Evolutionary conservation across 106 monocot species (phyloP).

Genomic region (Allium fistulosum): DNA sequence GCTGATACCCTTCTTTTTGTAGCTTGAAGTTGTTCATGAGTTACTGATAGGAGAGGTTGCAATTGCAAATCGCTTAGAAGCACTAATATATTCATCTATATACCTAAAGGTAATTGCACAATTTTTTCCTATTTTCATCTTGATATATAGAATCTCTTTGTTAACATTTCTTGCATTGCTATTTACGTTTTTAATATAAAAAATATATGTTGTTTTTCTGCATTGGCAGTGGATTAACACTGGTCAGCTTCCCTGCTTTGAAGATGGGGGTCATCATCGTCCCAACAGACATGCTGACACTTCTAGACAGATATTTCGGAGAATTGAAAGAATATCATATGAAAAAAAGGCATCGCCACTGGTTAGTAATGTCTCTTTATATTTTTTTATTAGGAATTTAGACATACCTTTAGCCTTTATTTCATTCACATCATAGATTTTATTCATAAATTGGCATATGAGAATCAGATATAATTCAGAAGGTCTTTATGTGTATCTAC

Average conservation of each 20-base stretch:
- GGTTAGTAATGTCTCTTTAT: conserved; percentile 22
- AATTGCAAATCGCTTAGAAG: conserved; percentile 37
- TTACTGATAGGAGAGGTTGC: conserved; percentile 31
- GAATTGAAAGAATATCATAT: conserved; percentile 64
- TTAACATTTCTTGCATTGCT: too few species aligned
- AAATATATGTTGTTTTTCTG: neutral
- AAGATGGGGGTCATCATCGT: conserved; percentile 92
- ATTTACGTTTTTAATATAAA: too few species aligned
- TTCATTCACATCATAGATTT: too few species aligned
- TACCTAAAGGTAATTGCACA: conserved; percentile 62
- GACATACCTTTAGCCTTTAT: too few species aligned
- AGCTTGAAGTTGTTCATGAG: conserved; percentile 73
- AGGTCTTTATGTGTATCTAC: too few species aligned
- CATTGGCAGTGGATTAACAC: conserved; percentile 84
- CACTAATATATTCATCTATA: conserved; percentile 64
- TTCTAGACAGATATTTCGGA: conserved; percentile 79
- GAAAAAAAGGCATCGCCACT: conserved; percentile 41
- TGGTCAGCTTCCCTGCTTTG: conserved; percentile 92
- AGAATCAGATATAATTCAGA: too few species aligned
- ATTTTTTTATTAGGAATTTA: neutral
- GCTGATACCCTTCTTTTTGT: conserved; percentile 17
- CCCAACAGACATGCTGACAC: conserved; percentile 92
- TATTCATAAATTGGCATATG: too few species aligned
- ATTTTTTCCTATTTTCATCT: too few species aligned
- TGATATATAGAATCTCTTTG: too few species aligned